Base-by-base conservation (phyloP, 192 early-diverging fungal genomes). In the Backusella sp. region DNA sequence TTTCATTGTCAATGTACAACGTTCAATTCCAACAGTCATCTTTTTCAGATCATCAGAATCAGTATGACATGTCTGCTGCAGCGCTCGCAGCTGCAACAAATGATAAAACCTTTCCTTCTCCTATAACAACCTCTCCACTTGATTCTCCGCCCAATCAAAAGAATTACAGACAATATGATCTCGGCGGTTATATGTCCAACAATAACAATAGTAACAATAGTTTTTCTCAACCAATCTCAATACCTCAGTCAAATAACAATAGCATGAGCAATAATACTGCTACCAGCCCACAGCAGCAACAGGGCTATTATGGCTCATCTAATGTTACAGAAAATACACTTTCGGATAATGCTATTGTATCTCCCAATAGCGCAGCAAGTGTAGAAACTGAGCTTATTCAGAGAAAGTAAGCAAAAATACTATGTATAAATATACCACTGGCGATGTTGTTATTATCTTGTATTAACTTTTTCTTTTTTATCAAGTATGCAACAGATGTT, bases 401-500 rank as follows among this genome's bases (percentile, higher is more conserved):
- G 28, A 72, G 72, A 74, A 78, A 78, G 77, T 78, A 73, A 42
- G 77, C 49, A 68, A 21, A 36, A 15, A 68, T 23, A 52, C 8
- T n/a, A 42, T 28, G 15, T 14, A 70, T 62, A 56, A 9, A 49
- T 17, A 66, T 41, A 46, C 28, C 37, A 39, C 7, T 39, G 37
- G 37, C 2, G 14, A 17, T 44, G 0, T 4, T 17, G 15, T 44
- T 44, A 76, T 37, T 52, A 26, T 17, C 9, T 14, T 35, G 56
- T 37, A 67, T 49, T 21, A 66, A 75, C 12, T 39, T 36, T 42
- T 70, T 5, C 68, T 71, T 21, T 30, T 52, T 62, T 66, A 9
- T 28, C 23, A 42, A 82, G 79, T 37, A 74, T 87, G 70, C 77
- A 81, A 41, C 74, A 82, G 4, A 36, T 80, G 35, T 76, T 85